A percentile compares a stretch with the other conserved stretches of the same genome.
Conservation (phyloP, 768 basidiomycete genomes). For the Cantharellus cinnabarinus region DNA sequence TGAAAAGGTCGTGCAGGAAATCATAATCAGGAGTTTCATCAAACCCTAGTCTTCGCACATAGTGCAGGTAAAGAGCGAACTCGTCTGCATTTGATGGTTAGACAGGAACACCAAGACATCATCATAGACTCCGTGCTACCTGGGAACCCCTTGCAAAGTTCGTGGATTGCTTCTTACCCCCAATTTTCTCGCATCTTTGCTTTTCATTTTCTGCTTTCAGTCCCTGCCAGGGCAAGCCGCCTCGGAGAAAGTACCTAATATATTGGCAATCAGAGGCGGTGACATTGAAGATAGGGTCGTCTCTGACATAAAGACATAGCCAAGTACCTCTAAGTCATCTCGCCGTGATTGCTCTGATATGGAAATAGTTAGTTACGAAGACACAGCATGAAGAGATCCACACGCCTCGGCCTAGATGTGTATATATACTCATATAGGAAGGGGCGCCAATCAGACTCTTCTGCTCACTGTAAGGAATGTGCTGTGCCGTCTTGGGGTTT, state of each 20-base stretch:
- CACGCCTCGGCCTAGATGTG: conserved; percentile 84
- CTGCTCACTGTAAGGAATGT: conserved; percentile 95
- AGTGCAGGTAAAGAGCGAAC: conserved; percentile 97
- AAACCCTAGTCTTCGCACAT: conserved; percentile 94
- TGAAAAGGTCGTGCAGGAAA: conserved; percentile 85
- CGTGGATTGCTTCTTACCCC: conserved; percentile 98
- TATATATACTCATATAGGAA: conserved; percentile 99
- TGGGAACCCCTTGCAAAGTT: conserved; percentile 93
- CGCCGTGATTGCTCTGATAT: not conserved
- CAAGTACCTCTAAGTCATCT: not conserved
- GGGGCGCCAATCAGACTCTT: conserved; percentile 95
- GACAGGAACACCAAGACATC: not conserved
- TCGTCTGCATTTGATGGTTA: conserved; percentile 40
- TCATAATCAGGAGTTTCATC: conserved; percentile 97
- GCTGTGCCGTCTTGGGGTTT: conserved; percentile 97
- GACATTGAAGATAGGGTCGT: too few relatives aligned
- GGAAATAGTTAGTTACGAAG: not conserved
- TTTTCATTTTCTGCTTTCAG: conserved; percentile 89
- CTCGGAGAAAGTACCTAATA: not conserved
- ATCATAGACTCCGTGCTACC: conserved; percentile 25
- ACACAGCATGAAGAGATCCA: conserved; percentile 6
- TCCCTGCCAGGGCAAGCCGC: not conserved
- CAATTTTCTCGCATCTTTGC: conserved; percentile 99
- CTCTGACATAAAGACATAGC: not conserved
- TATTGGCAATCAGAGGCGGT: too few relatives aligned